These are phyloP conservation scores for Danielozyma ontarioensis DNA, from an alignment of 805 yeast species.

Conservation along the genomic window DNA sequence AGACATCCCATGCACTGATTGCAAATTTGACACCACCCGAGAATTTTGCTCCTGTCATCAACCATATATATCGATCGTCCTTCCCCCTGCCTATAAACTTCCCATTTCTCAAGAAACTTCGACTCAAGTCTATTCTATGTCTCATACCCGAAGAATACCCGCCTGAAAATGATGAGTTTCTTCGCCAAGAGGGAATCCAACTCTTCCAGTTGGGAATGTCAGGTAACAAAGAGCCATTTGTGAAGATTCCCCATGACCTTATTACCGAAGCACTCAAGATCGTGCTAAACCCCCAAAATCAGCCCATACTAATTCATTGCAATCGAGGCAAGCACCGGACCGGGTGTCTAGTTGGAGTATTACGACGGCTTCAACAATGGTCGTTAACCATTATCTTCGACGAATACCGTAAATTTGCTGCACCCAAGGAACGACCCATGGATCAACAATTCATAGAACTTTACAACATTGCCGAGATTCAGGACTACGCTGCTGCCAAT, in stretches of 20 bases:
- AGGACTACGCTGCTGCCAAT: conserved; percentile 44
- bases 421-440: conserved; percentile 90
- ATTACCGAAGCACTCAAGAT: conserved; percentile 79
- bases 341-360: conserved; percentile 92
- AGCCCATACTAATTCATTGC: conserved; percentile 90
- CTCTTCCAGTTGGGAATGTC: conserved; percentile 88
- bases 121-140: conserved; percentile 71
- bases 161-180: conserved; percentile 60
- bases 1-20: no score
- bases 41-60: conserved; percentile 79
- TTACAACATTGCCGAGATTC: conserved; percentile 66
- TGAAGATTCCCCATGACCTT: conserved; percentile 58
- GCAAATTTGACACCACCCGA: conserved; percentile 70
- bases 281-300: conserved; percentile 79
- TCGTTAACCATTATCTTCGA: conserved; percentile 90
- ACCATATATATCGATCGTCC: conserved; percentile 74
- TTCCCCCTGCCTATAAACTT: conserved; percentile 88
- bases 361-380: conserved; percentile 88
- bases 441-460: conserved; percentile 95
- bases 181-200: conserved; percentile 54
- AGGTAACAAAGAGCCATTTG: conserved; percentile 95
- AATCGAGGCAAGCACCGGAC: conserved; percentile 96
- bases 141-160: conserved; percentile 93
- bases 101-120: conserved; percentile 54
- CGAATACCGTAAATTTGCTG: conserved; percentile 90